Evolutionary conservation across 306 rosid species (phyloP).

Genomic region (Cotoneaster glaucophyllus): DNA sequence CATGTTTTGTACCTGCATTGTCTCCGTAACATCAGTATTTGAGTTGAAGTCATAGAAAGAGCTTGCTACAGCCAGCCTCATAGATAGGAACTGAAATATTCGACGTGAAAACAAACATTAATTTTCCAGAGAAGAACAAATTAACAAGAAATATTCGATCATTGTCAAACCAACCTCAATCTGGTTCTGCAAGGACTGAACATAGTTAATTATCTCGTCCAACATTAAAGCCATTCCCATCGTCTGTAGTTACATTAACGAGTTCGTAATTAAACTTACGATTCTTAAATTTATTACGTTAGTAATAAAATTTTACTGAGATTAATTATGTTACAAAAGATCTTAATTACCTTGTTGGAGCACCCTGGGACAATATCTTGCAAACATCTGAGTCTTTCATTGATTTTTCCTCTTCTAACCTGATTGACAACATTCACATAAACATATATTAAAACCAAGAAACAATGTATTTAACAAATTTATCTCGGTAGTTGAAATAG

Average conservation of each 20-base stretch:
- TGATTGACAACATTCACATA: conserved; percentile 14
- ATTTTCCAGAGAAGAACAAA: neutral
- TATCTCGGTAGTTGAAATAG: neutral
- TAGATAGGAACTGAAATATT: conserved; percentile 73
- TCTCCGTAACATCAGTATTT: conserved; percentile 60
- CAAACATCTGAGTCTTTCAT: conserved; percentile 79
- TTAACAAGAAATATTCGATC: neutral
- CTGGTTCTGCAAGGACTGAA: conserved; percentile 93
- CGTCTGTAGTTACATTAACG: conserved; percentile 47
- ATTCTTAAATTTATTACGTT: neutral
- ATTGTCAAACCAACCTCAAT: conserved; percentile 59
- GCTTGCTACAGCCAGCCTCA: conserved; percentile 91
- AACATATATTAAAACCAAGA: neutral
- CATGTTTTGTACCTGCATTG: conserved; percentile 49
- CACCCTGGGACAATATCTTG: conserved; percentile 96
- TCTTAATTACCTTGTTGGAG: conserved; percentile 63
- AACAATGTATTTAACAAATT: neutral
- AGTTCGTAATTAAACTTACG: neutral
- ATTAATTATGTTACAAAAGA: neutral
- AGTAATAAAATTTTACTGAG: neutral
- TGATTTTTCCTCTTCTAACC: conserved; percentile 96
- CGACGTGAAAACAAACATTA: neutral
- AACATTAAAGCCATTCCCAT: conserved; percentile 99
- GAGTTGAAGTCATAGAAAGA: conserved; percentile 71
- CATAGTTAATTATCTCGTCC: conserved; percentile 96